Evolutionary conservation across 176 grass and related monocot genomes (phyloP).

Genomic region (Poa pratensis): DNA sequence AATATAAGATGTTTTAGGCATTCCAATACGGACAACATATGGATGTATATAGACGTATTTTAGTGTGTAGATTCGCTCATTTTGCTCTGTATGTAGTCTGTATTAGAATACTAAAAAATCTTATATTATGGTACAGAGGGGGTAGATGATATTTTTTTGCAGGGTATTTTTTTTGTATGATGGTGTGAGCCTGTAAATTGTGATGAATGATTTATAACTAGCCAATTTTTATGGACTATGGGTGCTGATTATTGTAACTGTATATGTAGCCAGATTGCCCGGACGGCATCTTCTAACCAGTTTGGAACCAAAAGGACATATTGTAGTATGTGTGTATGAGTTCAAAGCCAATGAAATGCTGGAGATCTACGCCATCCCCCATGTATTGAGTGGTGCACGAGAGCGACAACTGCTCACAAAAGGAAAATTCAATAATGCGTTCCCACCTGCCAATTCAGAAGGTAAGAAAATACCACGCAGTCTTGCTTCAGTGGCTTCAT

Average conservation of each 20-base stretch:
- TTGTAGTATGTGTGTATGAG: constrained; percentile 21
- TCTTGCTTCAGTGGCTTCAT: not conserved
- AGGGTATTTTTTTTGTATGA: not conserved
- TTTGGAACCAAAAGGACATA: constrained; percentile 42
- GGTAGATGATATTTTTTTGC: not conserved
- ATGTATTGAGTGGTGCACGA: not conserved
- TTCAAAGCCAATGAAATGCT: not conserved
- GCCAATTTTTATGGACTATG: not conserved
- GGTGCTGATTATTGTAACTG: not conserved
- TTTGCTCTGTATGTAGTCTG: too few species aligned
- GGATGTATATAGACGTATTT: too few species aligned
- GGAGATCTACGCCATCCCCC: not conserved
- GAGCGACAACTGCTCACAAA: constrained; percentile 23
- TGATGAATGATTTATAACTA: not conserved
- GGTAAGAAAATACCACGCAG: constrained; percentile 21
- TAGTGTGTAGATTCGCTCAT: too few species aligned
- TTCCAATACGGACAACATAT: too few species aligned
- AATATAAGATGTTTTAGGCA: too few species aligned
- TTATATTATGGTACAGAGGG: too few species aligned
- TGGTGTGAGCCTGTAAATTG: not conserved
- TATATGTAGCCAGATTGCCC: not conserved
- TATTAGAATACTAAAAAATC: too few species aligned
- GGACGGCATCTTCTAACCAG: constrained; percentile 32
- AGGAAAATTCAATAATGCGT: constrained; percentile 39
- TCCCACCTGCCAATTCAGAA: constrained; percentile 36